Base-by-base conservation (phyloP, 148 eudicot genomes). In the Cornus kousa region DNA sequence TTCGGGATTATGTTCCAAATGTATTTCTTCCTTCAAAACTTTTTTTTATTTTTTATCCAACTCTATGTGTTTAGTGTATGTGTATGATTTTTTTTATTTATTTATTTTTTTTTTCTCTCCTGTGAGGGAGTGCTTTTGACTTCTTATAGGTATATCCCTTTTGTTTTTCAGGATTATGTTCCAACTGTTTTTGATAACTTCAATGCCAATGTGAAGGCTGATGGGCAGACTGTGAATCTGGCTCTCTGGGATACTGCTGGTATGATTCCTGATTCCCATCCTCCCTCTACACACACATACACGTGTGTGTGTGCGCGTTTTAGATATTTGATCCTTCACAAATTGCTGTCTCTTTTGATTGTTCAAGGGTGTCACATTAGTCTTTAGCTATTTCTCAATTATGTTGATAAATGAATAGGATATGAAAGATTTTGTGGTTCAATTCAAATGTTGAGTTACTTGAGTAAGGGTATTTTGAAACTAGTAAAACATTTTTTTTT, bases 171-270 rank as follows among this genome's bases (percentile, higher is more conserved):
- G 82, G 85, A 82, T 70, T 82, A 82, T 74, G 81, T 82, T 59
- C 85, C 84, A 35, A 81, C 84, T 65, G 84, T 81, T 50, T 81
- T 81, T 81, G 84, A 81, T 62, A 81, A 81, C 68, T 81, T 81
- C 77, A 81, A 80, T 72, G 84, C 84, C 76, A 81, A 77, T 81
- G 84, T 81, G 6, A 64, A 19, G 22, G 85, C 78, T 74, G 85
- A 82, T 82, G 85, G 85, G 13, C 46, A 79, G 40, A 78, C 55
- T 82, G 81, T 82, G 9, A 82, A 74, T 68, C 46, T 82, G 79
- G 85, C 79, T 75, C 75, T 82, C 40, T 82, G 85, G 85, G 85
- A 82, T 64, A 82, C 85, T 82, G 85, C 85, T 68, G 85, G 85
- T 82, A 79, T 68, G 31, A 19, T 62, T 57, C 20, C 62, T 50